These are phyloP conservation scores for Pascua sp. DNA, from an alignment of 1,284 basidiomycete genomes.

Conservation along the genomic window DNA sequence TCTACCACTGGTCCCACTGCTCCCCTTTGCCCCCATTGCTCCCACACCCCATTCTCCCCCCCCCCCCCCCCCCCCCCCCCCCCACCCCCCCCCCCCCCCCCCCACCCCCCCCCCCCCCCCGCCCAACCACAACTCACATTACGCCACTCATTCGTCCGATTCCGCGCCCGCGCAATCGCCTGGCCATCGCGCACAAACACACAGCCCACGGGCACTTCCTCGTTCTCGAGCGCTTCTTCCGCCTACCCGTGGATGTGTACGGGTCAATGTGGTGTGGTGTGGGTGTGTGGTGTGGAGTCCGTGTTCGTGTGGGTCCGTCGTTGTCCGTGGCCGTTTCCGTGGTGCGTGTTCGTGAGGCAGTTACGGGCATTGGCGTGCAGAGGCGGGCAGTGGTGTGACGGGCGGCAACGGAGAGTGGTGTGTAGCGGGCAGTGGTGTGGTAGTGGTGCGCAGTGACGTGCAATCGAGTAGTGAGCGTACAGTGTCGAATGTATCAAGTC, in stretches of 20 bases:
- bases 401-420: too few species aligned
- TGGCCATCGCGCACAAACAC: conserved; percentile 78
- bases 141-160: conserved; percentile 88
- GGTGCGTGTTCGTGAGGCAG: background rate
- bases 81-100: too few species aligned
- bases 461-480: background rate
- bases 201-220: conserved; percentile 95
- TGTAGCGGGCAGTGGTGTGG: too few species aligned
- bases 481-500: background rate
- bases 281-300: background rate
- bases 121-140: conserved; percentile 60
- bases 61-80: too few species aligned
- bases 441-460: too few species aligned
- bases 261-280: background rate
- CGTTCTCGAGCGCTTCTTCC: conserved; percentile 72
- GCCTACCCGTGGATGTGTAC: conserved; percentile 42
- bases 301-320: too few species aligned
- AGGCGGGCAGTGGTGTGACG: too few species aligned
- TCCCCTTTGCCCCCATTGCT: too few species aligned
- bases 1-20: too few species aligned
- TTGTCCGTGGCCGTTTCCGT: background rate
- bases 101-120: too few species aligned
- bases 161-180: conserved; percentile 81
- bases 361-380: too few species aligned
- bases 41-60: too few species aligned